Evolutionary conservation across 1,284 basidiomycete species (phyloP), one percentile per base, ranked within the genome.

Genomic region (Ustilago nuda): DNA sequence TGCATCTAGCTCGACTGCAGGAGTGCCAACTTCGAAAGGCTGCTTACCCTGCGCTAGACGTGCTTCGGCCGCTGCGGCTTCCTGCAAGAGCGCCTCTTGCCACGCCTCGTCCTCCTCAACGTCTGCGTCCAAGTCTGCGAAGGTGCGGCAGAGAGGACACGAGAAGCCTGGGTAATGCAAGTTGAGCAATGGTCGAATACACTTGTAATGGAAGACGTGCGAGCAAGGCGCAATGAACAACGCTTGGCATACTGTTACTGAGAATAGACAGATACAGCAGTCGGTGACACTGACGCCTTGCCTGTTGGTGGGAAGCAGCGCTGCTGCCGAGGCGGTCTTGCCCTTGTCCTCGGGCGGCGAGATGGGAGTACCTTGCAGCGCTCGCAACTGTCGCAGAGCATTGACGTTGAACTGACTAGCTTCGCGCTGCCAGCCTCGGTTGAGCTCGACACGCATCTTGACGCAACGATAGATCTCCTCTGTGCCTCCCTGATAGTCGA

Each of bases 401-500:
- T 91, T 91, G 0, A 92, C 92, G 78, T 98, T 98, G 93, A 97
- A 99, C 57, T 92, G 92, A 87, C 97, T 98, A 1, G 92, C 91
- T 2, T 89, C 90, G 1, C 91, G 88, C 85, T 97, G 94, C 94
- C 94, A 98, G 0, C 94, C 89, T 33, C 87, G 91, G 53, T 95
- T 88, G 23, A 90, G 78, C 87, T 99, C 96, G 63, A 99, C 90
- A 70, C 94, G 90, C 87, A 99, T 97, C 89, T 98, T 98, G 73
- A 99, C 94, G 76, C 93, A 95, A 87, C 98, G 93, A 87, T 97
- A 99, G 71, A 98, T 94, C 87, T 98, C 95, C 87, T 99, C 95
- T 5, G 93, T 91, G 0, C 96, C 97, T 33, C 96, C 96, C 86
- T 98, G 96, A 87, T 98, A 99, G 86, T 99, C 97, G 36, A 99